Evolutionary conservation across 805 yeast species (phyloP), one percentile per base, ranked within the genome.

Genomic region (Candida dajiaensis): DNA sequence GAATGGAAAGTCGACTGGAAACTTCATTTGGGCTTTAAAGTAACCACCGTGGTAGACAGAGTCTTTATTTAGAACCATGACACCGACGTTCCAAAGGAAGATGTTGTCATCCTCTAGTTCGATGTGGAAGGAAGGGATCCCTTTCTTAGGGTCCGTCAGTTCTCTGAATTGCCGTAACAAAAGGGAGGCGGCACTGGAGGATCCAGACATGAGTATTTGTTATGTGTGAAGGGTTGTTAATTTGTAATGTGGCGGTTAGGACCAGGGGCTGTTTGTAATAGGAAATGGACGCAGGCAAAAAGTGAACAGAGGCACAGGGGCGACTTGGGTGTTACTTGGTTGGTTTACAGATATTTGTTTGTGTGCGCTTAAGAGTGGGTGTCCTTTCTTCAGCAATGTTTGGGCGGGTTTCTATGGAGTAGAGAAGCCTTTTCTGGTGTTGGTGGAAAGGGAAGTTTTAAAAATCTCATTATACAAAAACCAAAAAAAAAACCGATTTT

Each of bases 41-140:
- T 86, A 92, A 13, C 97, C 97, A 40, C 97, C 97, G 61, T 90
- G 88, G 67, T 88, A 92, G 53, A 85, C 82, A 15, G 96, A 88
- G 52, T 89, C 97, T 57, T 85, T 82, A 66, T 86, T 85, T 44
- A 89, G 76, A 12, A 92, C 95, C 89, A 90, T 89, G 49, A 92
- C 86, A 20, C 96, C 97, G 46, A 92, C 77, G 64, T 86, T 86
- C 97, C 85, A 80, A 45, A 72, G 70, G 54, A 77, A 80, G 43
- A 80, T 74, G 59, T 80, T 79, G 53, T 79, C 83, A 51, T 80
- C 82, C 44, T 78, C 80, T 31, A 80, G 69, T 59, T 76, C 85
- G 43, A 85, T 85, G 63, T 85, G 87, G 68, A 81, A 80, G 9
- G 80, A 74, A 3, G 85, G 84, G 47, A 80, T 77, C 37, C 85